Conservation (phyloP, 352 stramenopile genomes). For the Pythium dissotocum region DNA sequence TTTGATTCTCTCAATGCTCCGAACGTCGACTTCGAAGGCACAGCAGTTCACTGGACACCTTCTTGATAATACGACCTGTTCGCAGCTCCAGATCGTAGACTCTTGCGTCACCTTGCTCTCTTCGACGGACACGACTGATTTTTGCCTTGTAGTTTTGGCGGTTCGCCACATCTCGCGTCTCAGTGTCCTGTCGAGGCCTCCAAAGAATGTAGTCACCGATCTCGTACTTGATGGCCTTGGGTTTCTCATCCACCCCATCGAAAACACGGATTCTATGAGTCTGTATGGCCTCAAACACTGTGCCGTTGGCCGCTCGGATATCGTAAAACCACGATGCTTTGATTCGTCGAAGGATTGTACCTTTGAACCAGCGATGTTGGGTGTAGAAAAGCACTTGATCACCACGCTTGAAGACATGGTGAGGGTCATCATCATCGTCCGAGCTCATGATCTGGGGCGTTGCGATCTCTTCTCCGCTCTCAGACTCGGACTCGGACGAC, state of each 20-base stretch:
- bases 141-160: conserved; percentile 13
- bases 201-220: conserved; percentile 19
- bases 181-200: neutral
- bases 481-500: conserved; percentile 28
- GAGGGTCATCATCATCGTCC: conserved; percentile 22
- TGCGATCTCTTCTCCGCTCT: conserved; percentile 21
- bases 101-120: neutral
- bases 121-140: neutral
- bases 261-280: conserved; percentile 48
- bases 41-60: conserved; percentile 24
- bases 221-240: conserved; percentile 12
- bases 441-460: conserved; percentile 13
- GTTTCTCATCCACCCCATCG: conserved; percentile 16
- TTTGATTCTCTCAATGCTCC: too few species aligned
- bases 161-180: neutral
- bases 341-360: conserved; percentile 42
- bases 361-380: conserved; percentile 36
- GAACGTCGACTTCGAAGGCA: neutral
- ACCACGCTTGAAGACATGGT: conserved; percentile 41
- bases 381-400: conserved; percentile 54
- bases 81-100: conserved; percentile 47
- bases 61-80: conserved; percentile 42
- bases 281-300: conserved; percentile 42
- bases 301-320: conserved; percentile 47
- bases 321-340: conserved; percentile 57